Percentiles rank a stretch among this genome's conserved stretches.
Conservation (phyloP, 768 basidiomycete species). For the Podaxis sp. region DNA sequence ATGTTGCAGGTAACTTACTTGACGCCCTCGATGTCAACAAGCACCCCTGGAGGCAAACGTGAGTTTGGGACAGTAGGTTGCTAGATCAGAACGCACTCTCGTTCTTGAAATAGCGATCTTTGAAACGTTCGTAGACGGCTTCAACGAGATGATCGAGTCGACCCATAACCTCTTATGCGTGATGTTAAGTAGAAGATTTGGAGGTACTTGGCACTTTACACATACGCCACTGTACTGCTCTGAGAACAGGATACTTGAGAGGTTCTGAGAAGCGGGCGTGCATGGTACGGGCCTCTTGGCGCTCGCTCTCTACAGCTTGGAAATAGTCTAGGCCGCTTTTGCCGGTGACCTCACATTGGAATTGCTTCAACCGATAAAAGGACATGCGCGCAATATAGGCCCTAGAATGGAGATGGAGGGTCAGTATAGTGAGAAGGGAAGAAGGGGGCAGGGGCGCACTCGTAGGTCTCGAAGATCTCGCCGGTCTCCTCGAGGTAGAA, state of each 20-base stretch:
- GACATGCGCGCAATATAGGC: slow-evolving; percentile 91
- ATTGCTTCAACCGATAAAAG: slow-evolving; percentile 92
- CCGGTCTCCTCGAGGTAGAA: slow-evolving; percentile 94
- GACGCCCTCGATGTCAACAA: slow-evolving; percentile 84
- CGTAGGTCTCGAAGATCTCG: slow-evolving; percentile 96
- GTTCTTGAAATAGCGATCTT: slow-evolving; percentile 88
- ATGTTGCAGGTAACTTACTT: slow-evolving; percentile 52
- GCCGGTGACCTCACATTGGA: slow-evolving; percentile 97
- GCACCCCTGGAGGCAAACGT: slow-evolving; percentile 57
- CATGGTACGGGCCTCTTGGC: slow-evolving; percentile 83
- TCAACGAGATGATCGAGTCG: slow-evolving; percentile 95
- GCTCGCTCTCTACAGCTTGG: slow-evolving; percentile 90
- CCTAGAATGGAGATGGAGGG: slow-evolving; percentile 31
- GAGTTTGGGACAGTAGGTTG: slow-evolving; percentile 19
- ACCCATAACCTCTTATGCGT: slow-evolving; percentile 84
- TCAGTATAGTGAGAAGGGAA: slow-evolving; percentile 26
- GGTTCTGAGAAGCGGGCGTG: slow-evolving; percentile 91
- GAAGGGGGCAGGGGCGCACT: slow-evolving; percentile 57
- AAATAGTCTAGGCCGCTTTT: slow-evolving; percentile 94
- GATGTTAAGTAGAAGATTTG: slow-evolving; percentile 18
- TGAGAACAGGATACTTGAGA: slow-evolving; percentile 89
- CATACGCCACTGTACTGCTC: slow-evolving; percentile 96
- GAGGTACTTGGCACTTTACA: slow-evolving; percentile 28
- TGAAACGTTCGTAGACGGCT: slow-evolving; percentile 93
- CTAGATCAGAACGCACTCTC: slow-evolving; percentile 66